A percentile compares a stretch with the other conserved stretches of the same genome.
phyloP scores from a whole-genome alignment of 2,329 filamentous ascomycete species.

The Talaromyces sp. region DNA sequence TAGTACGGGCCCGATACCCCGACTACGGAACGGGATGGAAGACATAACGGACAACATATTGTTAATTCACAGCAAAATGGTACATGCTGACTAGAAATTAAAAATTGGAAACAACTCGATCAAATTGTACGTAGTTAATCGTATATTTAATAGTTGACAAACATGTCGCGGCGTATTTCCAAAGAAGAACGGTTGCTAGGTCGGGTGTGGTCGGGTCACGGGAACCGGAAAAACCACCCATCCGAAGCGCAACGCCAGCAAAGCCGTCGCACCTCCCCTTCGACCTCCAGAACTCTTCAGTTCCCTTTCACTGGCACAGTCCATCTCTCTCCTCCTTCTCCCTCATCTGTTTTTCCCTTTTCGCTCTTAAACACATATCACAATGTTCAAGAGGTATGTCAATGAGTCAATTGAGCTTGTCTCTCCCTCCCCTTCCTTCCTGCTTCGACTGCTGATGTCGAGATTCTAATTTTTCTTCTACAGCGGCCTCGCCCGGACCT shows the following conservation, averaged over 20 bases:
- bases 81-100: not conserved
- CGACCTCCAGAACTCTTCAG: slow-evolving; percentile 19
- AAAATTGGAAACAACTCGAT: too few relatives aligned
- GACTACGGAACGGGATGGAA: slow-evolving; percentile 2
- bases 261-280: slow-evolving; percentile 12
- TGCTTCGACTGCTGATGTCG: slow-evolving; percentile 30
- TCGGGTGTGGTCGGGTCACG: slow-evolving; percentile 19
- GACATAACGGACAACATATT: not conserved
- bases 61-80: not conserved
- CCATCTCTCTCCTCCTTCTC: slow-evolving; percentile 25
- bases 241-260: slow-evolving; percentile 9
- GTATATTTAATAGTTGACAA: not conserved
- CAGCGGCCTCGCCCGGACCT: slow-evolving; percentile 65
- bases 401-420: slow-evolving; percentile 22
- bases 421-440: slow-evolving; percentile 14
- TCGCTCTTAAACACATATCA: slow-evolving; percentile 48
- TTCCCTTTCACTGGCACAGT: slow-evolving; percentile 17
- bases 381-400: slow-evolving; percentile 62
- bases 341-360: slow-evolving; percentile 29
- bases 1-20: slow-evolving; percentile 5
- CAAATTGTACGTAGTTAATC: not conserved
- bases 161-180: not conserved
- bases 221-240: slow-evolving; percentile 9
- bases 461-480: slow-evolving; percentile 24
- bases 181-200: not conserved